A percentile compares a stretch with the other conserved stretches of the same genome.
These are phyloP conservation scores for Trypanosoma conorhini DNA, from an alignment of 208 protist genomes.

Conservation along the genomic window DNA sequence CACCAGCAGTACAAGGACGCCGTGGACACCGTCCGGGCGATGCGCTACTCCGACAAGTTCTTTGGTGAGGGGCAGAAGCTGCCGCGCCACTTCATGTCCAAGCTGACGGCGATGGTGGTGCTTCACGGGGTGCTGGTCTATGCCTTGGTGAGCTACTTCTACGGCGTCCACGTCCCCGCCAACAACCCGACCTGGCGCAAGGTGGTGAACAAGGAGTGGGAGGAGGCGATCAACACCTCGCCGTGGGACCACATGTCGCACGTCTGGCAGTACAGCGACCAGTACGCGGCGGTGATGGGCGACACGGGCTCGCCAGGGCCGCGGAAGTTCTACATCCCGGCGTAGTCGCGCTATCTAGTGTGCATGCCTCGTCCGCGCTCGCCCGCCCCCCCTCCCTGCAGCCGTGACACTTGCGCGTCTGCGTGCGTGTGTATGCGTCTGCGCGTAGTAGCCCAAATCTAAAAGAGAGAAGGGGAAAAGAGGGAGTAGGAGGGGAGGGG, in stretches of 20 bases:
- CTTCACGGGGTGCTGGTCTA: constrained; percentile 50
- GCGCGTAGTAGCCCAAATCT: background rate
- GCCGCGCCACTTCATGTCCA: constrained; percentile 49
- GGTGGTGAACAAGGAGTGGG: constrained; percentile 91
- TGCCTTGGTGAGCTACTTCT: constrained; percentile 68
- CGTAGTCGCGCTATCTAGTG: constrained; percentile 33
- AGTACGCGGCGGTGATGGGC: constrained; percentile 70
- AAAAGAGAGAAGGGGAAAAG: background rate
- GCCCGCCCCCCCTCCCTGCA: background rate
- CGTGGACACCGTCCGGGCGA: constrained; percentile 77
- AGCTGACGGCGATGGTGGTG: constrained; percentile 40
- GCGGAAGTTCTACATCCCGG: constrained; percentile 81
- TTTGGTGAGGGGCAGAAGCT: constrained; percentile 86
- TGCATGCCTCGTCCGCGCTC: background rate
- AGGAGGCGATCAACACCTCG: constrained; percentile 90
- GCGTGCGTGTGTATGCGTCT: background rate
- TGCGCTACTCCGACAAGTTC: constrained; percentile 80
- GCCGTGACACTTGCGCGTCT: too few species aligned
- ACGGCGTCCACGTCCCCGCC: constrained; percentile 66
- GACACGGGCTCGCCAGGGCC: constrained; percentile 58
- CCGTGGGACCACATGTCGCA: constrained; percentile 92
- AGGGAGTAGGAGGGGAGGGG: background rate
- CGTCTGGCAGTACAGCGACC: constrained; percentile 88
- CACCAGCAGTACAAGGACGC: constrained; percentile 86
- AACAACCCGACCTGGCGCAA: constrained; percentile 91